phyloP scores from a whole-genome alignment of 345 rosid species.

The Cardiospermum halicacabum region DNA sequence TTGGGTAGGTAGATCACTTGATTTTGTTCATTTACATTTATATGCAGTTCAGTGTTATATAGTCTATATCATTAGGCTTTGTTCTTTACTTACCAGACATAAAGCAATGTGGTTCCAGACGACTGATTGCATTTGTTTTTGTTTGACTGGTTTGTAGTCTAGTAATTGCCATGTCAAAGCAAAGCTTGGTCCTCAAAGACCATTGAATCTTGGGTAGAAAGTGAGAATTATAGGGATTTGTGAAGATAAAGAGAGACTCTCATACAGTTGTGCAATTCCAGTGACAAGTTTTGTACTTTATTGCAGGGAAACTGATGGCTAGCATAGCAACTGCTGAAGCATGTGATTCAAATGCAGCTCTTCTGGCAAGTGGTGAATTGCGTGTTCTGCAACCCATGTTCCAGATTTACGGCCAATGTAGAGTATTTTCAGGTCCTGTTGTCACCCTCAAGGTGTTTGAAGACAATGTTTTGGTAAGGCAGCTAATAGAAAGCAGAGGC shows the following conservation, averaged over 20 bases:
- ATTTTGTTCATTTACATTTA: conserved; percentile 2
- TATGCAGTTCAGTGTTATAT: no score
- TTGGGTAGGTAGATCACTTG: not conserved
- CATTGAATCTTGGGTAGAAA: no score
- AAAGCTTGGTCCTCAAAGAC: no score
- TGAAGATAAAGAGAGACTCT: no score
- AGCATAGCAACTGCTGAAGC: conserved; percentile 74
- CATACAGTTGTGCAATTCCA: not conserved
- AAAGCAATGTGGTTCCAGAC: not conserved
- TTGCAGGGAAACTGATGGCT: conserved; percentile 40
- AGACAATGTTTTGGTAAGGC: conserved; percentile 77
- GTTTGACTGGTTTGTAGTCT: not conserved
- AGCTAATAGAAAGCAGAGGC: conserved; percentile 66
- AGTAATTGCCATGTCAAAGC: no score
- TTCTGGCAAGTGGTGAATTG: conserved; percentile 56
- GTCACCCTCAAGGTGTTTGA: conserved; percentile 78
- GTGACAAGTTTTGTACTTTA: not conserved
- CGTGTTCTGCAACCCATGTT: conserved; percentile 65
- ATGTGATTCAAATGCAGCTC: conserved; percentile 65
- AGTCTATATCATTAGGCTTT: no score
- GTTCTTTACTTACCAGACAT: not conserved
- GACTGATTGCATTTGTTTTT: not conserved
- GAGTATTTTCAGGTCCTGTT: conserved; percentile 66
- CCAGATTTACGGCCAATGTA: conserved; percentile 66
- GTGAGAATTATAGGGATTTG: no score